Evolutionary conservation across 1,284 basidiomycete species (phyloP), one percentile per base, ranked within the genome.

Genomic region (Microbotryum lychnidis-dioicae): DNA sequence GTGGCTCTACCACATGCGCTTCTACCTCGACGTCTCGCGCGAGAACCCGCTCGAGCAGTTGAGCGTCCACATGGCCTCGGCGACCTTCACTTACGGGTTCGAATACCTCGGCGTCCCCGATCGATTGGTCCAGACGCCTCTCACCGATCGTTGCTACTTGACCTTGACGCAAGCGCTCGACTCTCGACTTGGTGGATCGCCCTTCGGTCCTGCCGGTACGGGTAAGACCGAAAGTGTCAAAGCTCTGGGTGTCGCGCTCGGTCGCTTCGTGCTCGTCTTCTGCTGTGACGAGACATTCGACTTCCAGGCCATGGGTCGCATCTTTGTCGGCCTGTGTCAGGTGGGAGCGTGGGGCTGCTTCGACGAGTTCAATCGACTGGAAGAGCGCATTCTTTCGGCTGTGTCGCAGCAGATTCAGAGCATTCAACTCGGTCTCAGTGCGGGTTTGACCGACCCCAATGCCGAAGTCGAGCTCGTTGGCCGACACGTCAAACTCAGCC

Each of bases 171-270:
- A 98, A 74, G 96, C 96, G 10, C 80, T 99, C 65, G 86, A 93
- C 72, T 89, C 86, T 70, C 91, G 97, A 72, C 83, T 97, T 16
- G 96, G 96, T 68, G 96, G 96, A 37, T 87, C 94, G 48, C 96
- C 96, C 0, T 98, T 99, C 74, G 96, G 96, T 31, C 96, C 96
- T 47, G 96, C 96, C 37, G 96, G 96, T 73, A 99, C 96, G 62
- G 93, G 91, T 83, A 99, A 99, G 80, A 99, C 96, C 0, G 96
- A 99, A 77, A 98, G 94, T 0, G 96, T 99, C 74, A 98, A 98
- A 76, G 94, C 96, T 1, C 85, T 99, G 29, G 96, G 96, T 60
- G 91, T 97, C 1, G 93, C 97, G 73, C 84, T 99, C 8, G 96
- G 96, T 54, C 87, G 93, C 52, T 97, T 98, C 73, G 96, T 98